A percentile compares a stretch with the other conserved stretches of the same genome.
Evolutionary conservation across 2,329 filamentous ascomycete species (phyloP).

Genomic region (Zarea fungicola): DNA sequence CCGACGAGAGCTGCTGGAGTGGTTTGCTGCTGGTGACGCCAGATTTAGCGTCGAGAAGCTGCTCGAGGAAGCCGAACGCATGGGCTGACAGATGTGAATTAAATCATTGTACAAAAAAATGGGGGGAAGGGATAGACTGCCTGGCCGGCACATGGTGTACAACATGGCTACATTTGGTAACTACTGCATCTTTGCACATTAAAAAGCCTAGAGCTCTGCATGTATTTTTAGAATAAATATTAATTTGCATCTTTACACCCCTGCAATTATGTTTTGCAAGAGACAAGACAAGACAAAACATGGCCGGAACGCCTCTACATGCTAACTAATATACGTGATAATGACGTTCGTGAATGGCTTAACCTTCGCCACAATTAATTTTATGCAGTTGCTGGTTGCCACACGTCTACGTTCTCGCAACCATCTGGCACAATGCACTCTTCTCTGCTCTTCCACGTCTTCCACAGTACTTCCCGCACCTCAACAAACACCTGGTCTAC

Average conservation of each 20-base stretch:
- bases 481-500: constrained; percentile 78
- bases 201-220: neutral
- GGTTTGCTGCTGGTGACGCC: constrained; percentile 74
- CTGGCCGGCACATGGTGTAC: neutral
- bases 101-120: neutral
- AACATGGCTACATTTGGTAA: neutral
- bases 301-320: neutral
- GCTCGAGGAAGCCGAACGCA: constrained; percentile 82
- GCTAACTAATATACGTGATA: neutral
- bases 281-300: neutral
- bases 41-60: constrained; percentile 79
- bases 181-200: constrained; percentile 4
- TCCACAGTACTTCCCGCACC: constrained; percentile 78
- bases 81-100: constrained; percentile 42
- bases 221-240: neutral
- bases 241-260: neutral
- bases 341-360: too few relatives aligned
- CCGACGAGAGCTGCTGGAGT: constrained; percentile 68
- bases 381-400: constrained; percentile 22
- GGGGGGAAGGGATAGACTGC: neutral
- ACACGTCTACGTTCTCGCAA: constrained; percentile 48
- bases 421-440: constrained; percentile 59
- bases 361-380: too few relatives aligned
- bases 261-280: too few relatives aligned
- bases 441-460: constrained; percentile 55